Evolutionary conservation across 805 yeast species (phyloP).

Genomic region (Lipomyces spencermartinsiae): DNA sequence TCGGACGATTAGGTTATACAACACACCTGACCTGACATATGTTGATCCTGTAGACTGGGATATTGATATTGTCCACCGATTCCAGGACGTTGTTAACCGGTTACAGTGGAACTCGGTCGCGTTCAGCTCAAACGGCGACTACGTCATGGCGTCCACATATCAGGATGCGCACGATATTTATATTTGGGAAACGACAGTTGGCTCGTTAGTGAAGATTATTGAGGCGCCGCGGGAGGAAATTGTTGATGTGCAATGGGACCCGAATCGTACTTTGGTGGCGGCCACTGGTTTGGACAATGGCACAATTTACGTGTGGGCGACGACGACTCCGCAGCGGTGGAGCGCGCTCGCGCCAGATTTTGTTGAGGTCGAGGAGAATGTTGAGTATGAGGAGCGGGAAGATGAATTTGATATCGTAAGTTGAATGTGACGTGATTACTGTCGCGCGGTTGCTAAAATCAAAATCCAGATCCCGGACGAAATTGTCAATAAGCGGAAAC

Average conservation of each 20-base stretch:
- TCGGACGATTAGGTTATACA: constrained; percentile 44
- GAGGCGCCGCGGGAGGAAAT: constrained; percentile 92
- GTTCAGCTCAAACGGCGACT: constrained; percentile 78
- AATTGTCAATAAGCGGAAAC: constrained; percentile 62
- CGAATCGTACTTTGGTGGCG: constrained; percentile 70
- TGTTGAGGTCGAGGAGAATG: constrained; percentile 90
- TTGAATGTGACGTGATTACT: not conserved
- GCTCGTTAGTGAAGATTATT: constrained; percentile 83
- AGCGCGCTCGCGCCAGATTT: constrained; percentile 96
- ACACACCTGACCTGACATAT: constrained; percentile 42
- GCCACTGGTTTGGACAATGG: constrained; percentile 89
- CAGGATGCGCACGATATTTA: constrained; percentile 90
- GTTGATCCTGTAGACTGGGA: constrained; percentile 52
- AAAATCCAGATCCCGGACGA: constrained; percentile 54
- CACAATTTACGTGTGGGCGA: constrained; percentile 78
- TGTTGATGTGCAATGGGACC: constrained; percentile 87
- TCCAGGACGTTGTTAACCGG: constrained; percentile 87
- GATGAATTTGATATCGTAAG: constrained; percentile 83
- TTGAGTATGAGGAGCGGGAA: constrained; percentile 84
- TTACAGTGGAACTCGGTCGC: constrained; percentile 86
- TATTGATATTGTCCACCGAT: constrained; percentile 75
- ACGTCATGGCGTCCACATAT: constrained; percentile 84
- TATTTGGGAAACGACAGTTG: constrained; percentile 90
- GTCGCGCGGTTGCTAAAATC: not conserved
- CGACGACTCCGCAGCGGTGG: constrained; percentile 89